Percentiles rank a stretch among this genome's conserved stretches.
Conservation (phyloP, 192 early-diverging fungal genomes). For the Phycomyces nitens region DNA sequence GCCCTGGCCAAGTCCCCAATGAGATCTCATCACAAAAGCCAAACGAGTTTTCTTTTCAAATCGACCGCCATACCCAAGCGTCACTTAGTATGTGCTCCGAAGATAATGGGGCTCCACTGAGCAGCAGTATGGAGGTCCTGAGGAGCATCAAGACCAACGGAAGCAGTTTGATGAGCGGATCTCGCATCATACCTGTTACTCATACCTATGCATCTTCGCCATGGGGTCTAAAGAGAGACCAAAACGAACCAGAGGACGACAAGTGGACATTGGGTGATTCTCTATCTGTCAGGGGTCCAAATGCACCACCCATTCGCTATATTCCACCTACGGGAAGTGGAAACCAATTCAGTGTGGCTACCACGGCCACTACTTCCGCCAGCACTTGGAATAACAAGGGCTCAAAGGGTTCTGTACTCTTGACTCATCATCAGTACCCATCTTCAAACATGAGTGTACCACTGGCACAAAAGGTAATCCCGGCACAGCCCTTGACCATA, state of each 20-base stretch:
- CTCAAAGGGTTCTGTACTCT: neutral
- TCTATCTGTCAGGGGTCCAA: constrained; percentile 9
- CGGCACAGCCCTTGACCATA: neutral
- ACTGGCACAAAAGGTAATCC: constrained; percentile 17
- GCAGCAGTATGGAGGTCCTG: constrained; percentile 29
- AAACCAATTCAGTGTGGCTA: constrained; percentile 27
- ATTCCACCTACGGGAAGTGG: constrained; percentile 11
- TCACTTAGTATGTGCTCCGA: neutral
- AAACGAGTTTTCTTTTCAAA: constrained; percentile 26
- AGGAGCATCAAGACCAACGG: constrained; percentile 29
- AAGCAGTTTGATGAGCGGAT: constrained; percentile 18
- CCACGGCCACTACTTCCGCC: constrained; percentile 13
- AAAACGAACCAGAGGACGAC: constrained; percentile 12
- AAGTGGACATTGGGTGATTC: constrained; percentile 24
- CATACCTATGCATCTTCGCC: constrained; percentile 14
- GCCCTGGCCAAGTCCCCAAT: constrained; percentile 30
- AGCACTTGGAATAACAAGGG: constrained; percentile 12
- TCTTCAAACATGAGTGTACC: constrained; percentile 25
- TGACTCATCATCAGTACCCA: constrained; percentile 30
- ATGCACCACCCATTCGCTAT: constrained; percentile 23
- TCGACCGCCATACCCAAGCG: neutral
- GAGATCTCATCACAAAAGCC: constrained; percentile 30
- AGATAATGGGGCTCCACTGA: constrained; percentile 8
- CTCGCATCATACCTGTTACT: constrained; percentile 9
- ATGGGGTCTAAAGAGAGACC: neutral